Evolutionary conservation across 306 rosid genomes (phyloP).

Genomic region (Citrullus amarus): DNA sequence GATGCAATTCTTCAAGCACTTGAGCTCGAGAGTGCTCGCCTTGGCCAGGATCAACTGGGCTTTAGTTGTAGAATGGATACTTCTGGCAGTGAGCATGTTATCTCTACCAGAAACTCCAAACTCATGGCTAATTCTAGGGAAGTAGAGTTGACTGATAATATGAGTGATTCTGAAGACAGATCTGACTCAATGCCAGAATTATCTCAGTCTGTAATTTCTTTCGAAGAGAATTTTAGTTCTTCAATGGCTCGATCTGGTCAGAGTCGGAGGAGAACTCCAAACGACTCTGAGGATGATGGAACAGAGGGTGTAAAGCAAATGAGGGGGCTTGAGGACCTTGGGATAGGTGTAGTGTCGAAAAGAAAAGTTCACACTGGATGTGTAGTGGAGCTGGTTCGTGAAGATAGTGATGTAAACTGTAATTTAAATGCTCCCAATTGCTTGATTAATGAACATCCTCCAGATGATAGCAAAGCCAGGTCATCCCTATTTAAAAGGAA

Average conservation of each 20-base stretch:
- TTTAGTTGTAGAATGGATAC: slow-evolving; percentile 31
- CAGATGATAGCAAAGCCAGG: slow-evolving; percentile 39
- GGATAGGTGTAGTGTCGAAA: slow-evolving; percentile 52
- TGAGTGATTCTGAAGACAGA: slow-evolving; percentile 50
- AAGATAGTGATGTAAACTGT: slow-evolving; percentile 43
- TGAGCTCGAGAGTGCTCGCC: slow-evolving; percentile 65
- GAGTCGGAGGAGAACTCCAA: slow-evolving; percentile 75
- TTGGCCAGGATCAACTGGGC: slow-evolving; percentile 40
- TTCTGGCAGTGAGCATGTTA: slow-evolving; percentile 36
- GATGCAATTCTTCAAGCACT: slow-evolving; percentile 98
- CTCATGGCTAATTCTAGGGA: slow-evolving; percentile 36
- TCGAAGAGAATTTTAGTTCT: slow-evolving; percentile 65
- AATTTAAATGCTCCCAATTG: slow-evolving; percentile 31
- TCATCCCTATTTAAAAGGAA: slow-evolving; percentile 50
- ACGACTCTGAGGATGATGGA: slow-evolving; percentile 97
- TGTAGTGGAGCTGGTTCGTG: slow-evolving; percentile 42
- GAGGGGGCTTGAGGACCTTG: slow-evolving; percentile 92
- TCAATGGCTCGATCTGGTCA: slow-evolving; percentile 53
- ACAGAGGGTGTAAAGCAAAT: slow-evolving; percentile 83
- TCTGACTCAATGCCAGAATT: slow-evolving; percentile 72
- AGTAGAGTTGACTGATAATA: slow-evolving; percentile 33
- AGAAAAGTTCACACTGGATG: slow-evolving; percentile 38
- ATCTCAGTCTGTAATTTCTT: slow-evolving; percentile 84
- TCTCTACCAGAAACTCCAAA: slow-evolving; percentile 39
- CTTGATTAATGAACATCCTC: slow-evolving; percentile 42